Evolutionary conservation across 2,329 filamentous ascomycete genomes (phyloP).

Genomic region (Beauveria bassiana): DNA sequence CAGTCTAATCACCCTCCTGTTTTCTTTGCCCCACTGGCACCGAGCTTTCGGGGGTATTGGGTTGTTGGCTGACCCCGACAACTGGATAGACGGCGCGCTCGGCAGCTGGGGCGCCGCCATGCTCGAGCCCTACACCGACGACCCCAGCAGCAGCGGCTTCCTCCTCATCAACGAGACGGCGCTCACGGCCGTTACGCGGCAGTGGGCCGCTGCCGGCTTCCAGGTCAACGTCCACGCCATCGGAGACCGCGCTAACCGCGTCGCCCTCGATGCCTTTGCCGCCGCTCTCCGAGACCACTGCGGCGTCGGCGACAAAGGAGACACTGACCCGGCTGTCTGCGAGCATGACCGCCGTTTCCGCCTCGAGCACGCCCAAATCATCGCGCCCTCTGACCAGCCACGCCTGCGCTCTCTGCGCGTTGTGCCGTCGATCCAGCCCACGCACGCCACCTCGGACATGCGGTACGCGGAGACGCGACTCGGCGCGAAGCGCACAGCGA

Average conservation of each 20-base stretch:
- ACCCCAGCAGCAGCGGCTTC: constrained; percentile 52
- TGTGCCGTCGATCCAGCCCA: constrained; percentile 63
- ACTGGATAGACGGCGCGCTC: constrained; percentile 52
- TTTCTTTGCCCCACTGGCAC: not conserved
- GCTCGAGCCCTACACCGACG: constrained; percentile 62
- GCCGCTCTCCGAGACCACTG: constrained; percentile 48
- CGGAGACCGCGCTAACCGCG: constrained; percentile 59
- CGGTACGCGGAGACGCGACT: constrained; percentile 55
- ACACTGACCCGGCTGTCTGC: constrained; percentile 35
- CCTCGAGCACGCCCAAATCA: constrained; percentile 65
- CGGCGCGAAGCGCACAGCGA: constrained; percentile 43
- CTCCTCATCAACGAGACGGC: constrained; percentile 58
- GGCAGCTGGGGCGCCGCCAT: constrained; percentile 66
- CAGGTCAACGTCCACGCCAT: constrained; percentile 70
- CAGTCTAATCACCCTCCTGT: not conserved
- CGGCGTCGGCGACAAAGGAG: constrained; percentile 15
- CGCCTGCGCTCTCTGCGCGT: constrained; percentile 52
- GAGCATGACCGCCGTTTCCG: constrained; percentile 52
- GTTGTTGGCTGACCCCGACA: too few species aligned
- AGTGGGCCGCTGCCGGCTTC: constrained; percentile 54
- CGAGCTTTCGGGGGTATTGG: too few species aligned
- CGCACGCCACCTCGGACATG: constrained; percentile 66
- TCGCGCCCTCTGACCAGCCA: constrained; percentile 55
- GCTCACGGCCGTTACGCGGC: constrained; percentile 42
- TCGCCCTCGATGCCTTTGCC: constrained; percentile 56